Base-by-base conservation (phyloP, 768 basidiomycete species). In the Exsudoporus frostii region DNA sequence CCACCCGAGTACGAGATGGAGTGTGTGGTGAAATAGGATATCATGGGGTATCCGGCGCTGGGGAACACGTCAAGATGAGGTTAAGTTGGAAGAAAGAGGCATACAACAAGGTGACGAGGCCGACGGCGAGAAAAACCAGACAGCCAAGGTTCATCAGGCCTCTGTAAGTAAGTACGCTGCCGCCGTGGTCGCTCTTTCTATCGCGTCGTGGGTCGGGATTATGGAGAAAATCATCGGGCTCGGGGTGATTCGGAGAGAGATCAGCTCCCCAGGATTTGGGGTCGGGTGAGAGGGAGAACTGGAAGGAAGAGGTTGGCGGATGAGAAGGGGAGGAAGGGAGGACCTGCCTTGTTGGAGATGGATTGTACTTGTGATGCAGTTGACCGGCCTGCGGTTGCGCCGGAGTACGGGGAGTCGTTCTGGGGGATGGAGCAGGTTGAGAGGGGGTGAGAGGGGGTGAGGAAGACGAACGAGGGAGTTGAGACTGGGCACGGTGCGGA, bases 261-360 rank as follows among this genome's bases (percentile, higher is more conserved):
- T 86, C 80, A 32, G 85, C 79, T 2, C 86, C 86, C 88, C 88
- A 90, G 0, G 76, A 80, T 14, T 77, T 71, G 4, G 88, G 88
- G 68, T 90, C 87, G 1, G 87, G 80, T 7, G 86, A 82, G 20
- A 90, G 79, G 15, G 86, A 87, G 63, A 81, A 90, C 87, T 90
- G 33, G 45, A 32, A 20, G 19, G 41, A 2, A 15, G 30, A 19
- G 32, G 15, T 65, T 20, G 42, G 54, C 41, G 37, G 24, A 29
- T 3, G 49, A 39, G 48, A 44, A 7, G 33, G 48, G 5, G 47
- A 34, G 3, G 15, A 4, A n/a, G 14, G 8, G 10, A 25, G 45
- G 45, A 56, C 70, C 39, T 55, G 73, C 84, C 74, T 86, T 85
- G 63, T 86, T 80, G 29, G 83, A 82, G 54, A 85, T 76, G 20